Evolutionary conservation across 1,284 basidiomycete genomes (phyloP).

Genomic region (Dichomitus squalens): DNA sequence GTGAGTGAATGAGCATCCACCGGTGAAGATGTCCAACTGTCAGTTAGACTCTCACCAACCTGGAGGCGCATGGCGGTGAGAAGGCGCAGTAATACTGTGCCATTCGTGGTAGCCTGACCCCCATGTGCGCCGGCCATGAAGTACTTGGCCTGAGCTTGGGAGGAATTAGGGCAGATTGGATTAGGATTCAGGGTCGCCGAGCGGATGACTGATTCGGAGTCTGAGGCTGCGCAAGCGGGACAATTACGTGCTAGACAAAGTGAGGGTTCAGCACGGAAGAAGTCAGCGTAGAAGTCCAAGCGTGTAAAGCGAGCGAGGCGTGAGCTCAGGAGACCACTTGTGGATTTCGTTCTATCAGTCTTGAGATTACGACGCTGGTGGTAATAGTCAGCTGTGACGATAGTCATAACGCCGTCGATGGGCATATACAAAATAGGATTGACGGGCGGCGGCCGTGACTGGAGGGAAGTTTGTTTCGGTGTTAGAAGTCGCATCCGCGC

Average conservation of each 20-base stretch:
- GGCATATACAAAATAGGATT: background rate
- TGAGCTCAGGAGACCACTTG: background rate
- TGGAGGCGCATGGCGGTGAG: conserved; percentile 12
- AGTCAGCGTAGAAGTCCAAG: background rate
- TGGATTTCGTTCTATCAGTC: background rate
- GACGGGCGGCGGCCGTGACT: conserved; percentile 1
- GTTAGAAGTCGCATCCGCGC: too few relatives aligned
- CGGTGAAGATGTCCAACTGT: conserved; percentile 4
- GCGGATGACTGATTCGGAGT: background rate
- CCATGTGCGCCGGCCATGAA: too few relatives aligned
- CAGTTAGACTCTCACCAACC: conserved; percentile 19
- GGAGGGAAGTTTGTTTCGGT: too few relatives aligned
- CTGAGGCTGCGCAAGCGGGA: background rate
- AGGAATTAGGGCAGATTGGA: too few relatives aligned
- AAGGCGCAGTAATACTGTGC: background rate
- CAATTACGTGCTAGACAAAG: background rate
- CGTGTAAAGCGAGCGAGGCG: background rate
- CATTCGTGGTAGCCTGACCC: too few relatives aligned
- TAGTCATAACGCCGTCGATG: too few relatives aligned
- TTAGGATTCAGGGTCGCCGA: background rate
- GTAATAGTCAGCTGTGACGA: background rate
- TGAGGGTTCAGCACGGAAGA: background rate
- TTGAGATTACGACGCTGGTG: background rate
- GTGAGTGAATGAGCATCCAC: conserved; percentile 2
- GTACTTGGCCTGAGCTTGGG: too few relatives aligned